Percentiles rank a stretch among this genome's conserved stretches.
phyloP scores from a whole-genome alignment of 2,329 filamentous ascomycete genomes.

The Apiospora aurea region DNA sequence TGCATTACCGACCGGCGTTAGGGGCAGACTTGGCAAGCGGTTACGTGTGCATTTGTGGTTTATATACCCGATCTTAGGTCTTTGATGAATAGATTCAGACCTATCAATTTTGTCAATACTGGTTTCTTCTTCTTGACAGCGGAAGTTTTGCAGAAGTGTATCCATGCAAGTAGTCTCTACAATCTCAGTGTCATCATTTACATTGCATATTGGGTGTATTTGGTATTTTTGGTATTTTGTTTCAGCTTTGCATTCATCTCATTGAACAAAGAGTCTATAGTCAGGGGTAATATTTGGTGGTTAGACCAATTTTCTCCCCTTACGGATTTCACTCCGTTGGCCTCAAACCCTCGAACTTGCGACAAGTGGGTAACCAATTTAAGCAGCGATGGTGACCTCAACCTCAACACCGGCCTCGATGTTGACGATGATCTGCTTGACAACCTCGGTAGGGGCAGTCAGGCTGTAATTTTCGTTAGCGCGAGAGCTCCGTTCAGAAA shows the following conservation, averaged over 20 bases:
- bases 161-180: background rate
- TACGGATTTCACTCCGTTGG: background rate
- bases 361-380: slow-evolving; percentile 44
- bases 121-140: background rate
- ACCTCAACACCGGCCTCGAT: slow-evolving; percentile 94
- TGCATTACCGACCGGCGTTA: slow-evolving; percentile 14
- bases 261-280: slow-evolving; percentile 3
- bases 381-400: slow-evolving; percentile 90
- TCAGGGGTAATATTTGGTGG: background rate
- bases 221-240: background rate
- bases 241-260: slow-evolving; percentile 20
- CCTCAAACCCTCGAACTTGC: background rate
- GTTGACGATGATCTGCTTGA: slow-evolving; percentile 97
- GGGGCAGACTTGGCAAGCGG: background rate
- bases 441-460: slow-evolving; percentile 95
- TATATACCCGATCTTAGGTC: background rate
- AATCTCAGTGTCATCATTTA: background rate
- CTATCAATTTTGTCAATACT: background rate
- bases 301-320: background rate
- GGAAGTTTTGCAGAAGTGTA: background rate
- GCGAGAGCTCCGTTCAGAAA: slow-evolving; percentile 27
- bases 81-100: background rate
- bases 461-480: slow-evolving; percentile 59
- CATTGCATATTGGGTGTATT: background rate
- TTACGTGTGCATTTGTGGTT: background rate